Evolutionary conservation across 805 yeast species (phyloP), one percentile per base, ranked within the genome.

Genomic region (Lipomyces orientalis): DNA sequence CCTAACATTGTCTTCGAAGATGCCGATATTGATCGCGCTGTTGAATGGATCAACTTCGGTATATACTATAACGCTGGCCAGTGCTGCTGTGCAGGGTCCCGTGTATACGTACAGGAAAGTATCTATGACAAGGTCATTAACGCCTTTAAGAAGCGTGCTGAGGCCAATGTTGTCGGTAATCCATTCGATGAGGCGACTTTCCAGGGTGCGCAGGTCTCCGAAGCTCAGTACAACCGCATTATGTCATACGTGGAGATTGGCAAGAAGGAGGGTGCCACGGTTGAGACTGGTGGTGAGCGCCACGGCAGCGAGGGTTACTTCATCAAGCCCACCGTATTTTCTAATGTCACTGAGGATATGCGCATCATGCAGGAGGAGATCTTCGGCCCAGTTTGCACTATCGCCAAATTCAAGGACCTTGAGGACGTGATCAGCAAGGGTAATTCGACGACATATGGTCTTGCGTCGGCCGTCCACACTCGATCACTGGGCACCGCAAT

Each of bases 51-150:
- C 72, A 84, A 90, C 65, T 77, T 85, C 65, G 97, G 97, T 79
- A 92, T 93, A 76, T 91, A 89, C 84, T 91, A 86, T 85, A 93
- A 93, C 84, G 89, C 93, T 77, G 98, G 98, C 82, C 97, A 93
- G 83, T 93, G 91, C 65, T 93, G 98, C 82, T 89, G 92, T 77
- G 97, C 97, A 43, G 95, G 97, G 73, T 92, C 97, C 64, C 88
- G 98, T 81, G 82, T 93, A 71, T 90, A 91, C 78, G 89, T 93
- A 67, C 97, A 93, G 80, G 96, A 90, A 71, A 85, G 86, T 52
- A 83, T 91, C 73, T 90, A 93, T 80, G 97, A 93, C 70, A 83
- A 88, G 78, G 86, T 92, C 71, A 78, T 92, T 65, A 83, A 81
- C 43, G 87, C 83, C 73, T 86, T 90, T 77, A 83, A 82, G 74